A percentile compares a stretch with the other conserved stretches of the same genome.
Conservation (phyloP, 805 yeast species). For the Suhomyces canberraensis region DNA sequence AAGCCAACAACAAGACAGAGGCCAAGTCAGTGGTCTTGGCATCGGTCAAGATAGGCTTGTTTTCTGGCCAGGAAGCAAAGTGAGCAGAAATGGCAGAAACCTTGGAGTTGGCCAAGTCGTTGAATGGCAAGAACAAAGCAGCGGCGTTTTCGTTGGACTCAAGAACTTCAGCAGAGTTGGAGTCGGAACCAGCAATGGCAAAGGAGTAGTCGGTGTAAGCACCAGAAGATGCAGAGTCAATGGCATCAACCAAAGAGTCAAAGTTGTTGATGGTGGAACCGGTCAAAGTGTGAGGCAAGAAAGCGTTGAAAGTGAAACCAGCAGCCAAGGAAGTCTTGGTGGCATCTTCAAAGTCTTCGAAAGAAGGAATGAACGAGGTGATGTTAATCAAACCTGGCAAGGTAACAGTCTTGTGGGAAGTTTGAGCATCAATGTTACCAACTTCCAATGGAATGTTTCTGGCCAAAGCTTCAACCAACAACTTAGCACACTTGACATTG, state of each 20-base stretch:
- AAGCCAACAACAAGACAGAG: slow-evolving; percentile 84
- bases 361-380: slow-evolving; percentile 72
- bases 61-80: slow-evolving; percentile 77
- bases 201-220: slow-evolving; percentile 81
- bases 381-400: slow-evolving; percentile 87
- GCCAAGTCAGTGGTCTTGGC: slow-evolving; percentile 91
- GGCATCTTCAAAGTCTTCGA: slow-evolving; percentile 63
- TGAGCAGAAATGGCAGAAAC: slow-evolving; percentile 79
- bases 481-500: slow-evolving; percentile 94
- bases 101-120: slow-evolving; percentile 62
- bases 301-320: slow-evolving; percentile 84
- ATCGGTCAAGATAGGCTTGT: slow-evolving; percentile 85
- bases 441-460: slow-evolving; percentile 67
- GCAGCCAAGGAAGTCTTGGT: slow-evolving; percentile 72
- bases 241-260: slow-evolving; percentile 62
- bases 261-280: slow-evolving; percentile 66
- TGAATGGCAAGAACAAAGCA: slow-evolving; percentile 78
- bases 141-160: slow-evolving; percentile 67
- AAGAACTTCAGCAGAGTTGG: slow-evolving; percentile 59
- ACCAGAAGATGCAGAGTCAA: slow-evolving; percentile 50
- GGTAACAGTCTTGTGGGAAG: slow-evolving; percentile 77
- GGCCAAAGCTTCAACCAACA: slow-evolving; percentile 89
- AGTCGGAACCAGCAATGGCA: slow-evolving; percentile 76
- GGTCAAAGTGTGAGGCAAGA: slow-evolving; percentile 66
- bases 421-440: slow-evolving; percentile 78